Evolutionary conservation across 2,329 filamentous ascomycete species (phyloP).

Genomic region (Gliomastix tumulicola): DNA sequence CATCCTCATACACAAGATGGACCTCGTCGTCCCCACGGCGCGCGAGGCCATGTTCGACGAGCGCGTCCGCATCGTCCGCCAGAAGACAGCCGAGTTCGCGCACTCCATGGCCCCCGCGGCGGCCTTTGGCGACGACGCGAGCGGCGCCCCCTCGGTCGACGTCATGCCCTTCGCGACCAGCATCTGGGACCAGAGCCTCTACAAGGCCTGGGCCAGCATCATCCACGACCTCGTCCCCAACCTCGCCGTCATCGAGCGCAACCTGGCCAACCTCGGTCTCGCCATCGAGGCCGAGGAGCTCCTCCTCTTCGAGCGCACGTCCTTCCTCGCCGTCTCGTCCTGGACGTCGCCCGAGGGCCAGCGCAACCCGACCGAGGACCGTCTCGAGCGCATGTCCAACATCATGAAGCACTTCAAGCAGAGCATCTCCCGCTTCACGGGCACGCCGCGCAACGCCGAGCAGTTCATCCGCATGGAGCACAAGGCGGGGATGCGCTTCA

Average conservation of each 20-base stretch:
- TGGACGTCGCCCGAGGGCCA: conserved; percentile 72
- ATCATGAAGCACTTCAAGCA: conserved; percentile 99
- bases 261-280: conserved; percentile 74
- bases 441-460: conserved; percentile 72
- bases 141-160: too few species aligned
- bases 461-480: conserved; percentile 78
- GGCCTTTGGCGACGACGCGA: conserved; percentile 9
- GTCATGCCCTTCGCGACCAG: conserved; percentile 89
- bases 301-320: conserved; percentile 89
- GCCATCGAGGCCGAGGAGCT: conserved; percentile 91
- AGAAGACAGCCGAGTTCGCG: conserved; percentile 57
- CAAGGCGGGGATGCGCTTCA: conserved; percentile 71
- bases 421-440: conserved; percentile 66
- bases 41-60: conserved; percentile 81
- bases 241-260: conserved; percentile 76
- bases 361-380: conserved; percentile 82
- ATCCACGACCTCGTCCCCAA: conserved; percentile 98
- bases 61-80: conserved; percentile 68
- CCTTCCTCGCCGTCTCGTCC: conserved; percentile 91
- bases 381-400: conserved; percentile 89
- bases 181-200: conserved; percentile 97
- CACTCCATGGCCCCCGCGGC: conserved; percentile 23
- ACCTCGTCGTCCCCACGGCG: conserved; percentile 75
- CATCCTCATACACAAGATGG: conserved; percentile 97
- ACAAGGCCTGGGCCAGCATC: conserved; percentile 97